A percentile compares a stretch with the other conserved stretches of the same genome.
Evolutionary conservation across 2,329 filamentous ascomycete species (phyloP).

Genomic region (Aspergillus nomiae): DNA sequence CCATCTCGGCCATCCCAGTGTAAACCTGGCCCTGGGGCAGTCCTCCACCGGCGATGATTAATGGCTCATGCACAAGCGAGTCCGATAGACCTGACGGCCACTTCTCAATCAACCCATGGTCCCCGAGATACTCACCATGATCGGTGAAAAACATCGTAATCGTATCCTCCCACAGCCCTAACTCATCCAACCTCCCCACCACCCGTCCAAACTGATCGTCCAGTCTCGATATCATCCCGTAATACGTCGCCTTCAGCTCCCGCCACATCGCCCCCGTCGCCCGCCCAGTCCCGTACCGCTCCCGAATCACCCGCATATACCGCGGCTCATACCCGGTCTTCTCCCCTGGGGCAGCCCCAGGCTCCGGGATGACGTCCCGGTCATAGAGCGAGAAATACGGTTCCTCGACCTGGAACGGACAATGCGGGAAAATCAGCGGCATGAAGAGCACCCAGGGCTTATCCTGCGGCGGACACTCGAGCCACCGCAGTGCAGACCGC

Average conservation of each 20-base stretch:
- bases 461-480: conserved; percentile 42
- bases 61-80: conserved; percentile 25
- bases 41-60: background rate
- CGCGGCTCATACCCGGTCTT: background rate
- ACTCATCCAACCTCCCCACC: background rate
- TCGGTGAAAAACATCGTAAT: background rate
- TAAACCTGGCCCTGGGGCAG: background rate
- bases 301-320: background rate
- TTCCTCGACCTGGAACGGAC: conserved; percentile 53
- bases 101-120: conserved; percentile 53
- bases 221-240: conserved; percentile 50
- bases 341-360: background rate
- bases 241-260: conserved; percentile 50
- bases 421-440: conserved; percentile 45
- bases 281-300: conserved; percentile 39
- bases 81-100: conserved; percentile 51
- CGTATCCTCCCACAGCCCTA: background rate
- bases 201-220: conserved; percentile 52
- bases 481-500: conserved; percentile 46
- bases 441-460: conserved; percentile 2
- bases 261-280: conserved; percentile 47
- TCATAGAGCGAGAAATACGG: conserved; percentile 53
- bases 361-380: conserved; percentile 17
- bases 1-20: background rate
- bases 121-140: conserved; percentile 49